Evolutionary conservation across 257 asterid species (phyloP).

Genomic region (Solanum appendiculatum): DNA sequence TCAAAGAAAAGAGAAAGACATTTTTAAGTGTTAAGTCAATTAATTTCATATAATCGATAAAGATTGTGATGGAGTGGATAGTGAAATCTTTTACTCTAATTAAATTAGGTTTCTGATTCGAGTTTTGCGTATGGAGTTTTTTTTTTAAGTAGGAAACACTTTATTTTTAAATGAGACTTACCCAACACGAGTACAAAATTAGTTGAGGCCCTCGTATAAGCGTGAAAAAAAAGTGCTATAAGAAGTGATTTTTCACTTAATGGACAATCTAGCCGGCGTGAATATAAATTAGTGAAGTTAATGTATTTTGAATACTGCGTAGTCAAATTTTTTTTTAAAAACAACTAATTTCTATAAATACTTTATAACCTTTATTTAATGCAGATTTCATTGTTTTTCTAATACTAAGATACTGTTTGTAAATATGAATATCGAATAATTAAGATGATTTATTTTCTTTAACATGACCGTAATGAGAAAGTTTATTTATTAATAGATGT

Average conservation of each 20-base stretch:
- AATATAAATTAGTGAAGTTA: no score
- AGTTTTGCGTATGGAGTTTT: neutral
- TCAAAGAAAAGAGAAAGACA: neutral
- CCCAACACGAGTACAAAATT: neutral
- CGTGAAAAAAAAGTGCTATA: neutral
- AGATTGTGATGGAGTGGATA: fast-evolving
- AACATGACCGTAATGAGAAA: neutral
- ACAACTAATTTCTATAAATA: no score
- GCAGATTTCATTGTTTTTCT: no score
- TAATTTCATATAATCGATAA: neutral
- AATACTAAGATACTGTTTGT: no score
- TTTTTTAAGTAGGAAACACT: no score
- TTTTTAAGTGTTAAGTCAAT: neutral
- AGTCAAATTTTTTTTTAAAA: no score
- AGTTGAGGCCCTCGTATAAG: neutral
- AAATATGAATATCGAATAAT: neutral
- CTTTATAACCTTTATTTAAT: no score
- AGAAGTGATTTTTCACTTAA: no score
- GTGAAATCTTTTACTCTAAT: no score
- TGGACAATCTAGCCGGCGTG: no score
- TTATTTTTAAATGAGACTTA: neutral
- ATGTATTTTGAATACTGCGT: no score
- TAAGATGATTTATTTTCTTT: neutral
- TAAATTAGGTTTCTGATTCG: neutral
- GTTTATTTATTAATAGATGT: neutral